Conservation (phyloP, 306 rosid species). For the Prinsepia uniflora region DNA sequence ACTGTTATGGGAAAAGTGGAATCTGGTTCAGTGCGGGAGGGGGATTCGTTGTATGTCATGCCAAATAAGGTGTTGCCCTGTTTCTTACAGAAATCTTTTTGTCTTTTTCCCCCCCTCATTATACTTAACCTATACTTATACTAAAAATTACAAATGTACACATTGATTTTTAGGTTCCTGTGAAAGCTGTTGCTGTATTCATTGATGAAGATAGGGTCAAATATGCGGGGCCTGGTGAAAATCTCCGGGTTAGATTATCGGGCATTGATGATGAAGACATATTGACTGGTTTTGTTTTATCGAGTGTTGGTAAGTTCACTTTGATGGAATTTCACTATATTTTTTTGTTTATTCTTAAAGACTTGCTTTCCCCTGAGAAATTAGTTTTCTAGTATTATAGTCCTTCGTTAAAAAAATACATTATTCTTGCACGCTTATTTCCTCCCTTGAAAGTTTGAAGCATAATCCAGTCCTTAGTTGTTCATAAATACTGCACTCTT, state of each 20-base stretch:
- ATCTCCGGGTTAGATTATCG: conserved; percentile 76
- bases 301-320: conserved; percentile 64
- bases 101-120: not conserved
- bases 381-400: not conserved
- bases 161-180: conserved; percentile 54
- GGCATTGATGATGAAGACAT: conserved; percentile 89
- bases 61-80: conserved; percentile 75
- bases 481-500: not conserved
- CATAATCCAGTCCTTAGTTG: not conserved
- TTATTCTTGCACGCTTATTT: not conserved
- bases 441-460: not conserved
- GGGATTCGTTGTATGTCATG: conserved; percentile 78
- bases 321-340: not conserved
- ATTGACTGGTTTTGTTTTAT: conserved; percentile 68
- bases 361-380: too few relatives aligned
- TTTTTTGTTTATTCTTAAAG: not conserved
- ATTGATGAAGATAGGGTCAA: conserved; percentile 69
- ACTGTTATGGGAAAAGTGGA: conserved; percentile 96
- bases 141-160: conserved; percentile 17
- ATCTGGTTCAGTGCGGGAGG: conserved; percentile 77
- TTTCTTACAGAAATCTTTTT: not conserved
- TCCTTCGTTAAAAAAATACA: not conserved
- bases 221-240: conserved; percentile 98
- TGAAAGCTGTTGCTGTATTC: conserved; percentile 61
- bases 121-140: not conserved